phyloP scores from a whole-genome alignment of 495 filamentous ascomycete genomes.

The Apiosordaria backusii region DNA sequence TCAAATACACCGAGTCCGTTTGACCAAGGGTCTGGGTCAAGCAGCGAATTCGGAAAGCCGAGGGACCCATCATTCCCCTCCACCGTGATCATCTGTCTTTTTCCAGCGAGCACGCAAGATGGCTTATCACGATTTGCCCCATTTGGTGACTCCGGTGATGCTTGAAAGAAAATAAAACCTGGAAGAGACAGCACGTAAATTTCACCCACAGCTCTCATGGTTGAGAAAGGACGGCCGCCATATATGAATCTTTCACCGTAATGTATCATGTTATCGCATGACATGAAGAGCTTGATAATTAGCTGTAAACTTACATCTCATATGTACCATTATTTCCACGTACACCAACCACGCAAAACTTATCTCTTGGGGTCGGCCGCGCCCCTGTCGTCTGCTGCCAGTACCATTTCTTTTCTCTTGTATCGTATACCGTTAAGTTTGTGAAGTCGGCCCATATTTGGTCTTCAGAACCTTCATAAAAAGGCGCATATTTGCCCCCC shows the following conservation, averaged over 20 bases:
- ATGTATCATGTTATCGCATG: not conserved
- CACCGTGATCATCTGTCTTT: conserved; percentile 37
- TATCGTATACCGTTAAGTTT: conserved; percentile 28
- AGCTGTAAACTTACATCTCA: not conserved
- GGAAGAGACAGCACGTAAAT: conserved; percentile 44
- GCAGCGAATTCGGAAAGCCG: conserved; percentile 15
- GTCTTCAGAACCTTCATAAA: conserved; percentile 8
- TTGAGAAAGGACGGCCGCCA: conserved; percentile 26
- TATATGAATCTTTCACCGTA: conserved; percentile 36
- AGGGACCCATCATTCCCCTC: conserved; percentile 30
- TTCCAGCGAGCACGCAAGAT: conserved; percentile 33
- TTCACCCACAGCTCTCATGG: conserved; percentile 18
- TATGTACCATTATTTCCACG: conserved; percentile 34
- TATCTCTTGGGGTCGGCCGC: conserved; percentile 23
- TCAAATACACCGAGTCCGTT: conserved; percentile 43
- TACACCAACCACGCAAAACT: conserved; percentile 35
- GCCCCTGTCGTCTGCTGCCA: conserved; percentile 31
- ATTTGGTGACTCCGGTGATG: conserved; percentile 14
- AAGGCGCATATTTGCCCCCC: conserved; percentile 28
- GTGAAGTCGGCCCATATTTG: conserved; percentile 21
- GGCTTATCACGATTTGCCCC: conserved; percentile 27
- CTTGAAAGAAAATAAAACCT: conserved; percentile 43
- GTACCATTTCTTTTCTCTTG: conserved; percentile 34
- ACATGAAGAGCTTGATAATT: not conserved
- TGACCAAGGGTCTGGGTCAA: conserved; percentile 37